Conservation (phyloP, 2,329 filamentous ascomycete species). For the Stagonosporopsis chrysanthemi region DNA sequence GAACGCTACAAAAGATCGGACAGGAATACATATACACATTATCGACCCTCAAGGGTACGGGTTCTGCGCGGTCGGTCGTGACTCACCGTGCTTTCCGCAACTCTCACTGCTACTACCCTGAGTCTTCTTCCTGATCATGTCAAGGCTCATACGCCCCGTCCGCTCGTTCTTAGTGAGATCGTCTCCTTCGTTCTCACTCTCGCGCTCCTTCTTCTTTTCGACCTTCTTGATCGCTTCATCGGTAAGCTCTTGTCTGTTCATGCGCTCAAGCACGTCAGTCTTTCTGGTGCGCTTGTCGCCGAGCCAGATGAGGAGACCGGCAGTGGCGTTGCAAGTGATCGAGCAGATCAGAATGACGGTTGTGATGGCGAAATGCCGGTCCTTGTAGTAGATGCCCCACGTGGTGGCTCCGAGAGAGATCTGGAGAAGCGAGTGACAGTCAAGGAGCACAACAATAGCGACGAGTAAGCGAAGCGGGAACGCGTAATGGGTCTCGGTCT, state of each 20-base stretch:
- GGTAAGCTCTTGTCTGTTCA: constrained; percentile 80
- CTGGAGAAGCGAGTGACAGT: constrained; percentile 80
- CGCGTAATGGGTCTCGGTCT: constrained; percentile 80
- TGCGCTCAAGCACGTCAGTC: constrained; percentile 81
- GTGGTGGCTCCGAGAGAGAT: constrained; percentile 80
- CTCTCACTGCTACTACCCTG: constrained; percentile 21
- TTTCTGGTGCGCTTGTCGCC: constrained; percentile 81
- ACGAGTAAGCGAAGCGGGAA: constrained; percentile 79
- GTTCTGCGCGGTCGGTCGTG: constrained; percentile 14
- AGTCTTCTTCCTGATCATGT: constrained; percentile 22
- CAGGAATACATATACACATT: not conserved
- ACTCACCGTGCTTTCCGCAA: constrained; percentile 22
- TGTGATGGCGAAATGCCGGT: constrained; percentile 74
- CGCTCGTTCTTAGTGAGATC: constrained; percentile 26
- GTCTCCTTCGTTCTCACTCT: constrained; percentile 48
- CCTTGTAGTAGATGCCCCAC: constrained; percentile 77
- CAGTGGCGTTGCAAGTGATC: constrained; percentile 78
- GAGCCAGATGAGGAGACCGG: constrained; percentile 76
- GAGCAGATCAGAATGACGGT: constrained; percentile 82
- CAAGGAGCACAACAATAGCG: constrained; percentile 78
- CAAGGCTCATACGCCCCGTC: constrained; percentile 28
- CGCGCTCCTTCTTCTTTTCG: constrained; percentile 51
- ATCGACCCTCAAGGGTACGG: constrained; percentile 8
- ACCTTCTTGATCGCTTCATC: constrained; percentile 67
- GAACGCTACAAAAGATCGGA: constrained; percentile 9